Evolutionary conservation across 2,329 filamentous ascomycete species (phyloP), one percentile per base, ranked within the genome.

Genomic region (Ascochyta lentis): DNA sequence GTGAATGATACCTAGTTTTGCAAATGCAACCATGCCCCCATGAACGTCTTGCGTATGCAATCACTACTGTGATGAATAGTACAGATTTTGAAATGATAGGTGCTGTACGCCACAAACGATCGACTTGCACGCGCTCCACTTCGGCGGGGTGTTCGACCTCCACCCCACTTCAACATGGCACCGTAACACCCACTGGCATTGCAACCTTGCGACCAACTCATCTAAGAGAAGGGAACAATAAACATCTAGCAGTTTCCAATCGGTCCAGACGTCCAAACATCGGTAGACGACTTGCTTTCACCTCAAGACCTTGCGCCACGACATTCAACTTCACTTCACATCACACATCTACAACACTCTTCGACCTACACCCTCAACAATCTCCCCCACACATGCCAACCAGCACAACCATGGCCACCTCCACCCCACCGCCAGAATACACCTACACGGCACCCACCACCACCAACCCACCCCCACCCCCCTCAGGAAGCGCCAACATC

Each of bases 1-100:
- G 67, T 69, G 65, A 73, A 73, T 73, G 70, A 72, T 69, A 73
- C 67, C 69, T 72, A 73, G 63, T 69, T 68, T 70, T 71, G 63
- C 61, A 66, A 73, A 71, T 71, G 67, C 64, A 69, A 56, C 65
- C 64, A 61, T 68, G 63, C 65, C 65, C 61, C 55, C 60, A 58
- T 60, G 49, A 60, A 44, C 45, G 35, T 53, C 27, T 38, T 15
- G 7, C 27, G 3, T 10, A 29, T 29, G 27, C 7, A 29, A 3
- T 29, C 27, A 29, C 27, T 12, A 10, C 9, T 10, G 8, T 29
- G 9, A 10, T 10, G 27, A 3, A 7, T 29, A 26, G 6, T 6
- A 8, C 24, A n/a, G 23, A 33, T 12, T 1, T 34, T 13, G 31
- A 34, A 13, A 34, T 16, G 31, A 29, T 29, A 29, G 9, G 9